Evolutionary conservation across 2,329 filamentous ascomycete species (phyloP), one percentile per base, ranked within the genome.

Genomic region (Colletotrichum caudatum): DNA sequence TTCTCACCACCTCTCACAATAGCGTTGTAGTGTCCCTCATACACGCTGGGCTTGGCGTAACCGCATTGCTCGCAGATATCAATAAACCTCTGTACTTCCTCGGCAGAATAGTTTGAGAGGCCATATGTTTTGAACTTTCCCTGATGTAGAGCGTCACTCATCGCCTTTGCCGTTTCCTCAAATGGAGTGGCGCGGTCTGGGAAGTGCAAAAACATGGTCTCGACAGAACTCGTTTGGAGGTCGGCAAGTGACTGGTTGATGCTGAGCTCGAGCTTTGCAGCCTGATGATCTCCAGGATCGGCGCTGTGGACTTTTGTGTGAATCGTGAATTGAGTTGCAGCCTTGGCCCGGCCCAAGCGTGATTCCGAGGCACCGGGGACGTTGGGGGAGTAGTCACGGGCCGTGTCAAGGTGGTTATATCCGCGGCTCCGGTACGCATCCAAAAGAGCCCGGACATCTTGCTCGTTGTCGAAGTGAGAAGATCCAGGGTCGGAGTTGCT

Each of bases 221-320:
- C 33, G 29, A 61, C 33, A 7, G 20, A 33, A 7, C 20, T 3
- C 18, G 33, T 50, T 18, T 50, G 29, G 18, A 61, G 20, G 1
- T 29, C 58, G 16, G 12, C 46, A 5, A 61, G 58, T 5, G 58
- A 61, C 26, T 48, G 26, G 39, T 48, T 29, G 11, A 61, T 61
- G 26, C 46, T 35, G 5, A 48, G 44, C 3, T 46, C 20, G 2
- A 64, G 50, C 7, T 64, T 64, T 11, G 50, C 62, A 29, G 50
- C 33, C 11, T 54, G 23, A 5, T 64, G 62, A 23, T 54, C 50
- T 9, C 62, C 62, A 2, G 53, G 39, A 18, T 44, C 29, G 12
- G 51, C 39, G 12, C 37, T 59, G 8, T 57, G 53, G 16, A 65
- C 63, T 18, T 65, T 65, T 5, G 63, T 59, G 37, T 59, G 37